Base-by-base conservation (phyloP, 441 rosid genomes). In the Francoa sonchifolia region DNA sequence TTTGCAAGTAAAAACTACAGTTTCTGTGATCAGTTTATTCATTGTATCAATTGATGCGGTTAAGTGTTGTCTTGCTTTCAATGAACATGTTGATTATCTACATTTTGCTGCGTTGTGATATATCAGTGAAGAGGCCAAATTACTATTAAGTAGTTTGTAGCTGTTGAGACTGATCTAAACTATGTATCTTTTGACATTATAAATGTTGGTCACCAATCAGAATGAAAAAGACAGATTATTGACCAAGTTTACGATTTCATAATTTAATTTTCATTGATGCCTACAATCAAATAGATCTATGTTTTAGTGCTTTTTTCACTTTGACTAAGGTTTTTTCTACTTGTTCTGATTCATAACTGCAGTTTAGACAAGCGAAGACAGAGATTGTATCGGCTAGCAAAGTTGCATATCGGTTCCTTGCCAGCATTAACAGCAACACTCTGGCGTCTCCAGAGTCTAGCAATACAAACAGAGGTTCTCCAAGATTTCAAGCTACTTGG, bases 361-460 rank as follows among this genome's bases (percentile, higher is more conserved):
- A 92, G 99, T 61, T 86, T 17, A 79, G 79, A 66, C 96, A 86
- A 75, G 96, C 96, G 54, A 92, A 81, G 73, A 80, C 88, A 48
- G 99, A 86, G 74, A 71, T 92, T 1, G 76, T 80, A 27, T 76
- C 94, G 13, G 99, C 96, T 11, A 86, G 99, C 77, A 90, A 77
- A 75, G 95, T 78, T 57, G 96, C 96, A 2, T 90, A 86, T 61
- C 86, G 94, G 19, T 83, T 86, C 48, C 84, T 86, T 32, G 17
- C 60, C 19, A 81, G 86, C 15, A 82, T 69, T 8, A 71, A 59
- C 35, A 55, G 44, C 43, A 54, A 65, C 39, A 65, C 74, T n/a
- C n/a, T n/a, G 7, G 33, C 63, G 44, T 28, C 47, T 18, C 44
- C 67, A 0, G 96, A 74, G 50, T 61, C 73, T 34, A 47, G 72